Percentiles rank a stretch among this genome's conserved stretches.
phyloP scores from a whole-genome alignment of 2,329 filamentous ascomycete species.

The Seiridium cupressi region DNA sequence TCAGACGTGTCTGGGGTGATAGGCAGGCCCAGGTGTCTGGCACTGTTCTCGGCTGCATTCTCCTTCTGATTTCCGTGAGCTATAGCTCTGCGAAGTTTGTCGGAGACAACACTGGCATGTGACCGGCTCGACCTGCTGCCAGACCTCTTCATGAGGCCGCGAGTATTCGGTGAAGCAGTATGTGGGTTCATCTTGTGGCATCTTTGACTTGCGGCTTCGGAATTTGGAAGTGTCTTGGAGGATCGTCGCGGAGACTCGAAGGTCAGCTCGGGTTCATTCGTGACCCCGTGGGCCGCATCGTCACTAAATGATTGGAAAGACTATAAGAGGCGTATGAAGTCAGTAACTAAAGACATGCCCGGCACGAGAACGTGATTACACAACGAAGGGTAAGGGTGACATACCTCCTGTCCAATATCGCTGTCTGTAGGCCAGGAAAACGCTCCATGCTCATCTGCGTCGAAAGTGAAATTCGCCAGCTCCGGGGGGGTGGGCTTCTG shows the following conservation, averaged over 20 bases:
- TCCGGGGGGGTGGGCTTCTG: slow-evolving; percentile 77
- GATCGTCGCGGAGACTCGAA: slow-evolving; percentile 23
- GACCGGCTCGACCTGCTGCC: slow-evolving; percentile 19
- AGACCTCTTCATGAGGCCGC: slow-evolving; percentile 25
- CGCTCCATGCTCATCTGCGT: slow-evolving; percentile 60
- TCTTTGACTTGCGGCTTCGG: slow-evolving; percentile 26
- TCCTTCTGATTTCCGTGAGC: slow-evolving; percentile 27
- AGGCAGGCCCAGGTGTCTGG: slow-evolving; percentile 32
- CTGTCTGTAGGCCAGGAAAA: slow-evolving; percentile 27
- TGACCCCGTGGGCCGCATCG: slow-evolving; percentile 22
- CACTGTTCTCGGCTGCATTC: slow-evolving; percentile 14
- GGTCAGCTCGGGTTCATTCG: slow-evolving; percentile 30
- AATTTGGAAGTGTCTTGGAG: slow-evolving; percentile 17
- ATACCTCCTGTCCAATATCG: slow-evolving; percentile 20
- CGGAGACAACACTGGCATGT: slow-evolving; percentile 29
- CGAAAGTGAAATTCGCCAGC: slow-evolving; percentile 75
- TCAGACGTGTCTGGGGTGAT: slow-evolving; percentile 61
- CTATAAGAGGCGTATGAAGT: slow-evolving; percentile 7
- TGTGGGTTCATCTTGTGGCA: slow-evolving; percentile 30
- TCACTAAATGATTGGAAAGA: slow-evolving; percentile 20
- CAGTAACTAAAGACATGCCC: slow-evolving; percentile 9
- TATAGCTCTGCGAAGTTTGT: slow-evolving; percentile 37
- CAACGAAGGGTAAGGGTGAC: background rate
- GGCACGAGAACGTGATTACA: background rate
- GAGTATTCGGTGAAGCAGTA: slow-evolving; percentile 30